Evolutionary conservation across 108 stramenopile species (phyloP), one percentile per base, ranked within the genome.

Genomic region (Fistulifera pelliculosa): DNA sequence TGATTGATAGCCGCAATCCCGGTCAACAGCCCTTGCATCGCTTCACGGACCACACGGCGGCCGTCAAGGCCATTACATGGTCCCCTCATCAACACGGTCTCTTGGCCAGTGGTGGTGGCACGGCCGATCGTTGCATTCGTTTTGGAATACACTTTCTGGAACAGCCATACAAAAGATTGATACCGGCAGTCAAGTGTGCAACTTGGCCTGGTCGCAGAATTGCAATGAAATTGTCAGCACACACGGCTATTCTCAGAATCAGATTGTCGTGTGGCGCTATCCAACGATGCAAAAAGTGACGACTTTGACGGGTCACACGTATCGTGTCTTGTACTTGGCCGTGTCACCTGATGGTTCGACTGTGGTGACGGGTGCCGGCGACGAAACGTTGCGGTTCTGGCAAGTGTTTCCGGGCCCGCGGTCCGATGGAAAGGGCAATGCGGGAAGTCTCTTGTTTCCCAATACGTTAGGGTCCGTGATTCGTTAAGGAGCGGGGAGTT

Each of bases 61-160:
- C 99, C 7, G 97, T 99, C 62, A 99, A 99, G 79, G 99, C 99
- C 16, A 94, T 99, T 67, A 91, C 97, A 8, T 99, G 97, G 97
- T 83, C 78, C 47, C 99, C 99, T 21, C 97, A 98, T 67, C 96
- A 98, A 66, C 85, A 89, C 54, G 97, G 97, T 21, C 73, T 97
- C 18, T 66, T 99, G 52, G 97, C 96, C 15, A 90, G 92, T 49
- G 99, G 99, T 1, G 99, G 97, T 13, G 99, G 99, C 0, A 98
- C 99, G 10, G 96, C 97, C 6, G 97, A 98, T 71, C 76, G 96
- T 15, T 90, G 93, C 80, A 97, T 99, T 60, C 82, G 96, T 14
- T 96, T 98, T 98, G 96, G 93, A 98, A 99, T 64, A 93, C 95
- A 6, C 70, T 92, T 10, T 94, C 84, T 28, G 96, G 96, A 24